Evolutionary conservation across 345 rosid genomes (phyloP).

Genomic region (Litchi chinensis): DNA sequence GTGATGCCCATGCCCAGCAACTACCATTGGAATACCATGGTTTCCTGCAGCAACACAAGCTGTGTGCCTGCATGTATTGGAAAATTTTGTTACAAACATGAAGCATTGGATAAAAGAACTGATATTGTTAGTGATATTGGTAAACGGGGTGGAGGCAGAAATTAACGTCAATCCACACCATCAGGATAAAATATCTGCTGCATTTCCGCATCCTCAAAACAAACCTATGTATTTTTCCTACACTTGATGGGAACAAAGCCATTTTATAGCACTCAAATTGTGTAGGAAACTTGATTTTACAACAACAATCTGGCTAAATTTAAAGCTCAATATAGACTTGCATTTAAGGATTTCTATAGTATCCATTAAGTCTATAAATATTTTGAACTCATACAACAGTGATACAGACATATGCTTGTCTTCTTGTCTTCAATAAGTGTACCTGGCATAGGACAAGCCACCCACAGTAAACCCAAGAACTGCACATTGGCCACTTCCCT

Average conservation of each 20-base stretch:
- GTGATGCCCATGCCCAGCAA: slow-evolving; percentile 83
- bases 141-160: background rate
- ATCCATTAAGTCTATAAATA: background rate
- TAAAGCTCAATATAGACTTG: background rate
- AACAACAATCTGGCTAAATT: background rate
- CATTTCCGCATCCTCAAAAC: background rate
- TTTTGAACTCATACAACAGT: background rate
- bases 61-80: slow-evolving; percentile 69
- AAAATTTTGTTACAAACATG: slow-evolving; percentile 21
- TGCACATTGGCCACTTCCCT: slow-evolving; percentile 84
- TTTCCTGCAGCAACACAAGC: slow-evolving; percentile 97
- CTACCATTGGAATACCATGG: slow-evolving; percentile 86
- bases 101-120: slow-evolving; percentile 1
- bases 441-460: background rate
- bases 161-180: background rate
- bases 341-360: background rate
- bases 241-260: background rate
- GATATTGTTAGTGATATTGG: background rate
- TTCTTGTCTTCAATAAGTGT: background rate
- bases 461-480: slow-evolving; percentile 69
- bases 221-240: background rate
- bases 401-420: background rate
- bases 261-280: background rate
- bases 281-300: background rate
- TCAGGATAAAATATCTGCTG: background rate